phyloP scores from a whole-genome alignment of 202 grass and related monocot species.

The Zizania palustris region DNA sequence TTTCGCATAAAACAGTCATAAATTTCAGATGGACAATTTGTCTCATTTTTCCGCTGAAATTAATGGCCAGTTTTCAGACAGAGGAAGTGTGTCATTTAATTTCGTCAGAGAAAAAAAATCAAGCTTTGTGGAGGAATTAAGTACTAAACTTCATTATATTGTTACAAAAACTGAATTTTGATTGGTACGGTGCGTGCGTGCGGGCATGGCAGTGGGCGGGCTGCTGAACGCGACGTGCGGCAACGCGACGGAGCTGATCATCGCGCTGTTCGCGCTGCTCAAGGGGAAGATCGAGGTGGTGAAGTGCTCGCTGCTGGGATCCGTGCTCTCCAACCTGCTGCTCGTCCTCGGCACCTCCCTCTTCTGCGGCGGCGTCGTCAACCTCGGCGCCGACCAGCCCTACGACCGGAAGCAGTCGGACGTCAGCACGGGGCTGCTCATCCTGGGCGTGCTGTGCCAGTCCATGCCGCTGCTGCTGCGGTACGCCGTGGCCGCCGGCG shows the following conservation, averaged over 20 bases:
- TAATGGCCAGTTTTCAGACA: neutral
- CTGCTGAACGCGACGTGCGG: slow-evolving; percentile 96
- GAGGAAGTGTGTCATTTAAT: neutral
- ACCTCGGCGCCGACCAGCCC: slow-evolving; percentile 56
- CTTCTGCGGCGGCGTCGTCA: slow-evolving; percentile 73
- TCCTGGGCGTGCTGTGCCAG: slow-evolving; percentile 78
- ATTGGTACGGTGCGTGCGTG: neutral
- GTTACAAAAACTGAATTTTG: neutral
- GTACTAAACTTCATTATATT: too few species aligned
- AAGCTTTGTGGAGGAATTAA: neutral
- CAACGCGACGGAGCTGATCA: slow-evolving; percentile 92
- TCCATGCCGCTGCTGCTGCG: slow-evolving; percentile 65
- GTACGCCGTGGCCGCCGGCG: slow-evolving; percentile 52
- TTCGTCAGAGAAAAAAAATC: neutral
- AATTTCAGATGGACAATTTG: neutral
- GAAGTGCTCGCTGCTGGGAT: slow-evolving; percentile 88
- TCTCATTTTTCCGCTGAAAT: neutral
- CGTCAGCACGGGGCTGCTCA: slow-evolving; percentile 70
- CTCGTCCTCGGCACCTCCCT: slow-evolving; percentile 90
- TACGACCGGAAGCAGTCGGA: slow-evolving; percentile 84
- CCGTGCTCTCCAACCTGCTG: slow-evolving; percentile 86
- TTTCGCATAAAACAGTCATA: neutral
- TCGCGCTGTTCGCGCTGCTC: slow-evolving; percentile 73
- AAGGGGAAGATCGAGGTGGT: slow-evolving; percentile 79
- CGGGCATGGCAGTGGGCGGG: slow-evolving; percentile 62